phyloP scores from a whole-genome alignment of 176 grass and related monocot genomes.

The Phoenix roebelenii region DNA sequence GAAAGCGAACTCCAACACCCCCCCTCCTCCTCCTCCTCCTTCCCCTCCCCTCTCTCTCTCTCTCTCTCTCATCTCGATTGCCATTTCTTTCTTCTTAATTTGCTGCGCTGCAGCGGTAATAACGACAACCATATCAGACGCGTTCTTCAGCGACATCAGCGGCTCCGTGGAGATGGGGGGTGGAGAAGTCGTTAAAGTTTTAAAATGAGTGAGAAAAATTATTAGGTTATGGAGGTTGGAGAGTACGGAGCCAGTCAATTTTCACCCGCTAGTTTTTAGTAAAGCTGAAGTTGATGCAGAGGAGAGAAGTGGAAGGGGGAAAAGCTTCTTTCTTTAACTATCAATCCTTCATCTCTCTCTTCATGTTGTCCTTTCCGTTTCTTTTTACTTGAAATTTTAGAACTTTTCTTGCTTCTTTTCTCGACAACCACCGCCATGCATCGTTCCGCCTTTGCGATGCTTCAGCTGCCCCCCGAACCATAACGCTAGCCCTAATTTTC shows the following conservation, averaged over 20 bases:
- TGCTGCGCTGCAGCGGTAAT: neutral
- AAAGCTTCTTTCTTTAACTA: constrained; percentile 12
- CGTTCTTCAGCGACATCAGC: no score
- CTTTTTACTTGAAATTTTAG: no score
- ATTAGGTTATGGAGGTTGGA: constrained; percentile 1
- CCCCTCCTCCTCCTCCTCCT: no score
- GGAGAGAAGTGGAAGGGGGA: neutral
- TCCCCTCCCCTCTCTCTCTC: no score
- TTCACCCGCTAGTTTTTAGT: constrained; percentile 8
- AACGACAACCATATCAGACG: constrained; percentile 1
- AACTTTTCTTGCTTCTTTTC: neutral
- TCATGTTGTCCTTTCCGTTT: no score
- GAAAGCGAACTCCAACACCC: constrained; percentile 26
- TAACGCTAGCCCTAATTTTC: neutral
- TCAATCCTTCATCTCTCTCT: constrained; percentile 11
- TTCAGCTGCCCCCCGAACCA: neutral
- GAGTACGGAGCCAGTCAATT: neutral
- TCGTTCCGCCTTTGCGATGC: no score
- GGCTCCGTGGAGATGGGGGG: no score
- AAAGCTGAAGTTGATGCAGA: constrained; percentile 29
- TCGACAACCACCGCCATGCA: constrained; percentile 5
- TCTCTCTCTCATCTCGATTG: no score
- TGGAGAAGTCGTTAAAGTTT: neutral
- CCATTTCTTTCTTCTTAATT: neutral
- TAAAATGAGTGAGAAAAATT: neutral